Conservation (phyloP, 768 basidiomycete genomes). For the Rhodotorula diobovata region DNA sequence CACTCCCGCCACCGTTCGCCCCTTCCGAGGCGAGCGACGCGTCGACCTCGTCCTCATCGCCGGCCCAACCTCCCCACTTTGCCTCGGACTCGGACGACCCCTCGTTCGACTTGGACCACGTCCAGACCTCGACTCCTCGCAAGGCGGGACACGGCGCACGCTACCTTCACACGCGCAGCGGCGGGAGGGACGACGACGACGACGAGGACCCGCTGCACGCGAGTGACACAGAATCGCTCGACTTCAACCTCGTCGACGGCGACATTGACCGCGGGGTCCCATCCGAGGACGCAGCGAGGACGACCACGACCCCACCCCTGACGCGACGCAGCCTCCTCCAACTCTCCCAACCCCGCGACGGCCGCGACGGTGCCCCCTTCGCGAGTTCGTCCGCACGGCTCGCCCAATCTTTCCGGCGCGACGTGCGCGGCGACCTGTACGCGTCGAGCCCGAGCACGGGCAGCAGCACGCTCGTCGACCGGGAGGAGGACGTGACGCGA, state of each 20-base stretch:
- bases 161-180: no score
- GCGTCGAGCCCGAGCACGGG: constrained; percentile 31
- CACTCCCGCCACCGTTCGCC: neutral
- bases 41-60: neutral
- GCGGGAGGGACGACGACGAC: no score
- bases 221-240: constrained; percentile 34
- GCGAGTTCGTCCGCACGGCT: neutral
- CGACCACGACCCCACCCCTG: constrained; percentile 1
- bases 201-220: constrained; percentile 15
- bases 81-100: constrained; percentile 9
- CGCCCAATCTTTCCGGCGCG: neutral
- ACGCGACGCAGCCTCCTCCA: constrained; percentile 15
- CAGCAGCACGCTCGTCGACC: constrained; percentile 34
- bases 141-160: neutral
- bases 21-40: neutral
- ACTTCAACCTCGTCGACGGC: neutral
- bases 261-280: neutral
- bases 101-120: constrained; percentile 8
- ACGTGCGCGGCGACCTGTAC: neutral
- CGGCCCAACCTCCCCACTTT: neutral
- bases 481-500: constrained; percentile 14
- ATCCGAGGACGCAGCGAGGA: neutral
- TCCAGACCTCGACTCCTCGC: constrained; percentile 16
- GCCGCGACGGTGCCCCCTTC: no score
- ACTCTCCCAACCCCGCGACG: neutral